Percentiles rank a stretch among this genome's conserved stretches.
These are phyloP conservation scores for Akanthomyces muscarius DNA, from an alignment of 2,329 filamentous ascomycete species.

Conservation along the genomic window DNA sequence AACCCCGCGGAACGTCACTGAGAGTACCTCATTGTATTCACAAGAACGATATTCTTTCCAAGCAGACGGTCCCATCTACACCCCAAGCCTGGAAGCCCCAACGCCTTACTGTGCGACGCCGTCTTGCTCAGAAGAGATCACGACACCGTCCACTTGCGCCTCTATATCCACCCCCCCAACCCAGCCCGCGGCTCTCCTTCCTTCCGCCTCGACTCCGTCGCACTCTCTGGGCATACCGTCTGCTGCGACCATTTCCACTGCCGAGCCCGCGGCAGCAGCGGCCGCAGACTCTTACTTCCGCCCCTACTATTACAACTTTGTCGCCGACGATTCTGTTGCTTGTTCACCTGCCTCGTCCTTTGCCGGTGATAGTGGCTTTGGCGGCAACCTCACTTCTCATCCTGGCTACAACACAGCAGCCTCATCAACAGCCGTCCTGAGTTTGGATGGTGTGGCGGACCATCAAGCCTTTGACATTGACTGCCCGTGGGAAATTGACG, in stretches of 20 bases:
- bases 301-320: background rate
- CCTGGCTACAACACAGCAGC: conserved; percentile 16
- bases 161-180: background rate
- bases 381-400: background rate
- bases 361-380: background rate
- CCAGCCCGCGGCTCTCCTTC: conserved; percentile 10
- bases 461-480: conserved; percentile 24
- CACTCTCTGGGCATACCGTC: background rate
- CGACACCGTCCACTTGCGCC: background rate
- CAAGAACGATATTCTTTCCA: background rate
- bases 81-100: background rate
- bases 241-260: background rate
- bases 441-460: conserved; percentile 21
- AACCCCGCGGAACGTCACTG: background rate
- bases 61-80: background rate
- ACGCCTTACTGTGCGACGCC: background rate
- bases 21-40: background rate
- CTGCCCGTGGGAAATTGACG: conserved; percentile 24
- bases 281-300: background rate
- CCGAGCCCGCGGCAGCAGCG: background rate
- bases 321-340: background rate
- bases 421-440: conserved; percentile 17
- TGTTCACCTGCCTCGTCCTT: background rate
- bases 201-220: conserved; percentile 5
- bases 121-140: background rate